These are phyloP conservation scores for Lobosporangium transversale DNA, from an alignment of 192 early-diverging fungal genomes.

Conservation along the genomic window DNA sequence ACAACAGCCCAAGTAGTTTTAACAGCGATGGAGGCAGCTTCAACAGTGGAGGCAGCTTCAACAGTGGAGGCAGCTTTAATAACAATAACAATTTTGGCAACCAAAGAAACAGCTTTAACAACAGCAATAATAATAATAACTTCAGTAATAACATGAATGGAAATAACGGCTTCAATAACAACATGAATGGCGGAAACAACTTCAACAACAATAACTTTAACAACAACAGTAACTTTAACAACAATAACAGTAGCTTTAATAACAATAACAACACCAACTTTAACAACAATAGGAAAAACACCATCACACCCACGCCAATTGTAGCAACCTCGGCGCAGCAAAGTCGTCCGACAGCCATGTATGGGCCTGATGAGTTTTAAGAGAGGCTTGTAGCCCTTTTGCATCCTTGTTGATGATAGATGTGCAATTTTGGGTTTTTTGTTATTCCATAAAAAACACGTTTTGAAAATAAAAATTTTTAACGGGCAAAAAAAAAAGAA, in stretches of 20 bases:
- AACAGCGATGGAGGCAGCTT: conserved; percentile 1
- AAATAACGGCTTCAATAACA: not conserved
- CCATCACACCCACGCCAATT: conserved; percentile 33
- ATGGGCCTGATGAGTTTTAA: conserved; percentile 31
- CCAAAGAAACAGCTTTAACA: conserved; percentile 7
- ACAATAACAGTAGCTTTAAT: not conserved
- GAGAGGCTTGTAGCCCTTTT: too few relatives aligned
- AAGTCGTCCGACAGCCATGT: conserved; percentile 20
- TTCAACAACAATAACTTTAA: conserved; percentile 6
- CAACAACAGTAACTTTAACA: conserved; percentile 12
- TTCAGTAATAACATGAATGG: not conserved
- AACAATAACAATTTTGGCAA: conserved; percentile 8
- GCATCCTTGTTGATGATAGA: too few relatives aligned
- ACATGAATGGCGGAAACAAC: not conserved
- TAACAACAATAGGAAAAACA: conserved; percentile 22
- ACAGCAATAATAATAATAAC: conserved; percentile 17
- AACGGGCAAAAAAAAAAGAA: conserved; percentile 5
- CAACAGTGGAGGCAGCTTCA: conserved; percentile 10
- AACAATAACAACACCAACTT: conserved; percentile 7
- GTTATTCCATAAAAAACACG: too few relatives aligned
- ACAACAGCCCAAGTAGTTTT: not conserved
- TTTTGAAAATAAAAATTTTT: too few relatives aligned
- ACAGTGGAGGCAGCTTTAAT: not conserved
- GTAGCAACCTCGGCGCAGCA: conserved; percentile 7
- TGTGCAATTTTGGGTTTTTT: too few relatives aligned